Evolutionary conservation across 768 basidiomycete species (phyloP), one percentile per base, ranked within the genome.

Genomic region (Calocybe indica): DNA sequence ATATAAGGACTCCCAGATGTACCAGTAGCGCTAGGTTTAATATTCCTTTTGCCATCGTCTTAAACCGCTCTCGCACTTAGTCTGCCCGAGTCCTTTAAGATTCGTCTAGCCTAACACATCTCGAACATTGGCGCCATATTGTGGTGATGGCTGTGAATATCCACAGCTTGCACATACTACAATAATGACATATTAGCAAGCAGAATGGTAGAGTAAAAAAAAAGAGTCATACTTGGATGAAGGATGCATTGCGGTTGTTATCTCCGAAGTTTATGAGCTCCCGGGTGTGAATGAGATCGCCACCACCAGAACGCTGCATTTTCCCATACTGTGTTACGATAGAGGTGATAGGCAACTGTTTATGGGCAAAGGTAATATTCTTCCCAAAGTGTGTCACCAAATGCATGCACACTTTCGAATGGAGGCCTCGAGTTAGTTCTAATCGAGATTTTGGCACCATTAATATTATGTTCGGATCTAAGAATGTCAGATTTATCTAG

Each of bases 101-200:
- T n/a, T n/a, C n/a, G n/a, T n/a, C n/a, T n/a, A n/a, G n/a, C n/a
- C n/a, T n/a, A n/a, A n/a, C n/a, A n/a, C n/a, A n/a, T n/a, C n/a
- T 43, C 37, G n/a, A 57, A 59, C 9, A 55, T 35, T 9, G 58
- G 49, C 1, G 8, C 38, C 29, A 6, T 35, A 1, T 51, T 44
- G 7, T 37, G 49, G 11, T 49, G 35, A 7, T 45, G 47, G 1
- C 60, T 56, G 46, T 62, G 48, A 29, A 36, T 48, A 50, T 71
- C 69, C 12, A 68, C 55, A 36, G 59, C 49, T 10, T 62, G 37
- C 35, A 67, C 59, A 50, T 69, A 69, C 69, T 69, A 39, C 15
- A 38, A 48, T 43, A 14, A 29, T 45, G 35, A 35, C 44, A 45
- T 37, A 2, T 13, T 15, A 39, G 33, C 28, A 37, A 13, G 30